Evolutionary conservation across 306 rosid genomes (phyloP).

Genomic region (Cicer bijugum): DNA sequence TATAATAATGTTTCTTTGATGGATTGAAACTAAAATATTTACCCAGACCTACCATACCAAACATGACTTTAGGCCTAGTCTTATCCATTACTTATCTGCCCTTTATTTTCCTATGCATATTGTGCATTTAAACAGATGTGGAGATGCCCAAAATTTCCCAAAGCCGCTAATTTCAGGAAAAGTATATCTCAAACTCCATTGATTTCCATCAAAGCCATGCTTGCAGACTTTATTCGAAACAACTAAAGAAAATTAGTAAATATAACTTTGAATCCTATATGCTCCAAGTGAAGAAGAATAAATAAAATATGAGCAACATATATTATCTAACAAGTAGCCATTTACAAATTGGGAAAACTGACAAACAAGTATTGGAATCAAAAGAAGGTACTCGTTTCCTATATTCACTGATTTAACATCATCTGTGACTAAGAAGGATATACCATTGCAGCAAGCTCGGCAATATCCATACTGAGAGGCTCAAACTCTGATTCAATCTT

Average conservation of each 20-base stretch:
- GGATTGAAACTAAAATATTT: conserved; percentile 6
- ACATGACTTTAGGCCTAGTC: conserved; percentile 1
- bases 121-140: conserved; percentile 1
- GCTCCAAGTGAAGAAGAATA: conserved; percentile 11
- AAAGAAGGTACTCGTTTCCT: conserved; percentile 23
- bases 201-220: conserved; percentile 5
- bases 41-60: not conserved
- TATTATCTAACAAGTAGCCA: not conserved
- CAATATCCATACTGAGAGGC: conserved; percentile 71
- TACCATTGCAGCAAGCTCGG: conserved; percentile 92
- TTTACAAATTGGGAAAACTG: conserved; percentile 19
- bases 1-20: conserved; percentile 14
- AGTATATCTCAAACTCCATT: conserved; percentile 21
- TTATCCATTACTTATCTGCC: not conserved
- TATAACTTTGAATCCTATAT: conserved; percentile 12
- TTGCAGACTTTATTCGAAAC: conserved; percentile 28
- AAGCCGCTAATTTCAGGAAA: conserved; percentile 21
- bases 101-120: conserved; percentile 1
- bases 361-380: conserved; percentile 25
- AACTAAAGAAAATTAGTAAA: not conserved
- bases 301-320: conserved; percentile 26
- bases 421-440: conserved; percentile 38
- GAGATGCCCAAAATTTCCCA: conserved; percentile 12
- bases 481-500: conserved; percentile 84
- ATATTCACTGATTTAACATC: conserved; percentile 39